These are phyloP conservation scores for Cladophialophora chaetospira DNA, from an alignment of 2,329 filamentous ascomycete species.

Conservation along the genomic window DNA sequence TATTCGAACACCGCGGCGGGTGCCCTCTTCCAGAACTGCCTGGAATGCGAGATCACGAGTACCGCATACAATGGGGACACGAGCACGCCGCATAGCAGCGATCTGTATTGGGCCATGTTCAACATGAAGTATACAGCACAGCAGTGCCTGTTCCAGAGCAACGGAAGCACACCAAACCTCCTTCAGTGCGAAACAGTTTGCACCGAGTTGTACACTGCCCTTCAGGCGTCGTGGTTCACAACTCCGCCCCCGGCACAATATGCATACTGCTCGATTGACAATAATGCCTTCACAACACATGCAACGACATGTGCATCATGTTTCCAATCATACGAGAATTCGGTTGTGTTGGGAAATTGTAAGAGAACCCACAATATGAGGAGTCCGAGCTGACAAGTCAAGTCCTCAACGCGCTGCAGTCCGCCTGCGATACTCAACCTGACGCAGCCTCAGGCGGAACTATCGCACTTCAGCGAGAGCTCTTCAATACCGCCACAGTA, in stretches of 20 bases:
- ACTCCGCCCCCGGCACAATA: conserved; percentile 5
- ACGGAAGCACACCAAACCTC: conserved; percentile 10
- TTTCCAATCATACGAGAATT: background rate
- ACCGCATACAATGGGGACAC: conserved; percentile 6
- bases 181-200: conserved; percentile 12
- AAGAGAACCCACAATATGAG: background rate
- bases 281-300: conserved; percentile 11
- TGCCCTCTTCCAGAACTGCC: conserved; percentile 5
- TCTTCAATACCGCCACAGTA: conserved; percentile 11
- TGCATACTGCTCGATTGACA: conserved; percentile 15
- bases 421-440: conserved; percentile 3
- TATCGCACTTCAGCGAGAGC: conserved; percentile 3
- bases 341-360: conserved; percentile 12
- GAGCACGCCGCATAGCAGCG: conserved; percentile 13
- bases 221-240: conserved; percentile 11
- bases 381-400: background rate
- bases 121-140: conserved; percentile 18
- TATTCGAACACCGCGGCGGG: conserved; percentile 10
- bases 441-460: conserved; percentile 5
- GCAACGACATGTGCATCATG: conserved; percentile 9
- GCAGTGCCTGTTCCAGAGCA: conserved; percentile 11
- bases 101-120: conserved; percentile 7
- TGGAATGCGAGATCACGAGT: conserved; percentile 13
- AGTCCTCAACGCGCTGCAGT: conserved; percentile 5
- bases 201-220: conserved; percentile 9